Evolutionary conservation across 2,329 filamentous ascomycete genomes (phyloP), one percentile per base, ranked within the genome.

Genomic region (Apiospora sp.): DNA sequence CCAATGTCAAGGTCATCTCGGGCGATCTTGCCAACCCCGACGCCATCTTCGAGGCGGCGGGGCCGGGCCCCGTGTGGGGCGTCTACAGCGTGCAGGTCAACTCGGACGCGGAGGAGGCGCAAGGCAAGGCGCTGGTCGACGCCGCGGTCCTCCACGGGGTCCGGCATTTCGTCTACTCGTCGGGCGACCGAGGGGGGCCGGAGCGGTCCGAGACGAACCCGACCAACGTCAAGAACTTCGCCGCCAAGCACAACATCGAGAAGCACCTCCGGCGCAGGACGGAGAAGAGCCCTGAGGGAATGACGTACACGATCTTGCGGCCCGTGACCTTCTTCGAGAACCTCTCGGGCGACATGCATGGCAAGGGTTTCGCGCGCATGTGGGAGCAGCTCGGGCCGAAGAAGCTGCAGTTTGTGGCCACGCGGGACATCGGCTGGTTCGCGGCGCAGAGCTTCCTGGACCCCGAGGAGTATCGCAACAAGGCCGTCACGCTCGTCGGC

Each of bases 261-360:
- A 80, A 87, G 68, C 84, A 91, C 72, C 83, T 92, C 16, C 78
- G 85, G 10, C 82, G 86, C 3, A 64, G 68, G 24, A 80, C 81
- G 34, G 76, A 78, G 13, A 81, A 80, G 16, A 81, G 81, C 1
- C 81, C 82, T 0, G 79, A 73, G 37, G 46, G 76, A 0, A 89
- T 90, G 87, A 82, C 81, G 1, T 92, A 86, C 83, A 90, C 88
- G 0, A 87, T 92, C 70, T 81, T 92, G 1, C 85, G 89, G 0
- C 90, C 89, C 0, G 85, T 87, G 0, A 87, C 86, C 0, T 92
- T 92, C 80, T 86, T 90, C 79, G 89, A 92, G 1, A 86, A 86
- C 76, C 71, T 81, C n/a, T 73, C 73, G 0, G 71, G 77, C 16
- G 78, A 79, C 61, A 73, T 82, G n/a, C 73, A 80, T 1, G 80